Conservation (phyloP, 805 yeast genomes). For the Saturnispora saitoi region DNA sequence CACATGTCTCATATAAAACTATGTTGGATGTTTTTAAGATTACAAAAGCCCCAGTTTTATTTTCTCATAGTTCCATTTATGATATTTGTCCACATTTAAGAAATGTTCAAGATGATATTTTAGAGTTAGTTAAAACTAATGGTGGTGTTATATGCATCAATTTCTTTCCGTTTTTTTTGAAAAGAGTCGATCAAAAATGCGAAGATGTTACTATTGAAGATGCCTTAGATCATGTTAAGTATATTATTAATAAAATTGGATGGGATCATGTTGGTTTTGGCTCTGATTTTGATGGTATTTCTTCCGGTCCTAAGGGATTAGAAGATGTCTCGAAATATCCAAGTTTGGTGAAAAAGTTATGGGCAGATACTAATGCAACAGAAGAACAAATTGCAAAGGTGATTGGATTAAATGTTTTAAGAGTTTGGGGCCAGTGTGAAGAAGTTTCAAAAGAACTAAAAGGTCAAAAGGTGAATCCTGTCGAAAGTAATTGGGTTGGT, state of each 20-base stretch:
- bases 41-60: constrained; percentile 40
- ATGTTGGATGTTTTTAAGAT: constrained; percentile 37
- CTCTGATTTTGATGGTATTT: constrained; percentile 46
- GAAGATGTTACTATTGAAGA: constrained; percentile 38
- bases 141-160: constrained; percentile 45
- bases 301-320: constrained; percentile 36
- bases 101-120: constrained; percentile 42
- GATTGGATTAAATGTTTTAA: constrained; percentile 38
- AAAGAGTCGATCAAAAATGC: constrained; percentile 17
- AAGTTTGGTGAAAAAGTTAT: constrained; percentile 31
- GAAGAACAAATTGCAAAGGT: constrained; percentile 36
- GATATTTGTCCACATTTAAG: constrained; percentile 33
- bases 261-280: constrained; percentile 51
- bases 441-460: constrained; percentile 21
- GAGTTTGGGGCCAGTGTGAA: constrained; percentile 41
- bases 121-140: constrained; percentile 31
- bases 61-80: constrained; percentile 43
- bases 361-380: constrained; percentile 30
- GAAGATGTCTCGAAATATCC: constrained; percentile 51
- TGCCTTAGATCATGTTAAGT: constrained; percentile 38
- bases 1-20: constrained; percentile 43
- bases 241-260: constrained; percentile 38
- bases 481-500: constrained; percentile 35
- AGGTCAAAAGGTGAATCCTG: constrained; percentile 11
- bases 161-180: constrained; percentile 37